Conservation (phyloP, 352 stramenopile genomes). For the Phytophthora vignae region DNA sequence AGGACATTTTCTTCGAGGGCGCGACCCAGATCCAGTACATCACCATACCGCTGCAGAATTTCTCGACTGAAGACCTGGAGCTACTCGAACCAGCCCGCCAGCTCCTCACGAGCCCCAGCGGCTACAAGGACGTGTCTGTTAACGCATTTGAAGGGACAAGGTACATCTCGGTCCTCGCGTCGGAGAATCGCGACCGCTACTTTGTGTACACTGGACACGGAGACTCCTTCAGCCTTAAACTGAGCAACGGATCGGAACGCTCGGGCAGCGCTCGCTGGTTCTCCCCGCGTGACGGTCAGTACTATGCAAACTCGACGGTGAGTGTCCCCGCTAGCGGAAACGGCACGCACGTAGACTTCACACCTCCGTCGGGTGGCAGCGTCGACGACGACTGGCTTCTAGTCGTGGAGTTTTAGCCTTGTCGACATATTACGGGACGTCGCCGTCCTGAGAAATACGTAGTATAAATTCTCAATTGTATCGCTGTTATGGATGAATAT, state of each 20-base stretch:
- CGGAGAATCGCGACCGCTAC: conserved; percentile 12
- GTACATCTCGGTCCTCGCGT: conserved; percentile 36
- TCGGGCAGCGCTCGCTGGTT: conserved; percentile 15
- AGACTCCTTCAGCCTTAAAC: conserved; percentile 20
- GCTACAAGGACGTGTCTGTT: conserved; percentile 9
- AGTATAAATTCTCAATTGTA: too few species aligned
- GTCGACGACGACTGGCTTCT: conserved; percentile 29
- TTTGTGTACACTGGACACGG: conserved; percentile 21
- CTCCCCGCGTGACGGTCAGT: conserved; percentile 22
- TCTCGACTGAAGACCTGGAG: conserved; percentile 11
- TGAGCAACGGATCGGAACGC: conserved; percentile 8
- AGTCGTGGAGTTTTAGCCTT: conserved; percentile 19
- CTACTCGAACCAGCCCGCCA: conserved; percentile 24
- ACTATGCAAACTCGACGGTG: conserved; percentile 12
- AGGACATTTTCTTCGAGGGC: conserved; percentile 26
- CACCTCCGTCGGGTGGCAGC: conserved; percentile 14
- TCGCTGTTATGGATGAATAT: too few species aligned
- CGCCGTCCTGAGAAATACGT: too few species aligned
- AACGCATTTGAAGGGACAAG: conserved; percentile 22
- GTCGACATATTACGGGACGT: too few species aligned
- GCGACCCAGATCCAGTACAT: conserved; percentile 24
- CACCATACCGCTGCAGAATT: conserved; percentile 22
- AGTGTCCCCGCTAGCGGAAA: conserved; percentile 2
- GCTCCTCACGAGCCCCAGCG: conserved; percentile 11
- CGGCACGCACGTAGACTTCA: conserved; percentile 18